A percentile compares a stretch with the other conserved stretches of the same genome.
phyloP scores from a whole-genome alignment of 495 filamentous ascomycete species.

The Chaetomium fimeti region DNA sequence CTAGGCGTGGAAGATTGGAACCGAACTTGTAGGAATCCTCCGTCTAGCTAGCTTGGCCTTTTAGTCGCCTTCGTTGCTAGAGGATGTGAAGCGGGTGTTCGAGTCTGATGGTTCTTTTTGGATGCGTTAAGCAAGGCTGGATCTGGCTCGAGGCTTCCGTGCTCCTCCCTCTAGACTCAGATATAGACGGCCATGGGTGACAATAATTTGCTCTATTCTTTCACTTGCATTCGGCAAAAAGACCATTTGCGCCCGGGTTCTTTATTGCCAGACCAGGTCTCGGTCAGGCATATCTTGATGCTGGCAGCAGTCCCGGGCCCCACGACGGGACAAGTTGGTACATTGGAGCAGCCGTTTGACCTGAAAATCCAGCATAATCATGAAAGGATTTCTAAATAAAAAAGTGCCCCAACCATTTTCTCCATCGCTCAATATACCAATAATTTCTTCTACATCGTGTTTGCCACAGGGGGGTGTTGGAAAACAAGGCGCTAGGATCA shows the following conservation, averaged over 20 bases:
- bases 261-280: no score
- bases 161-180: neutral
- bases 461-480: neutral
- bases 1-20: slow-evolving; percentile 1
- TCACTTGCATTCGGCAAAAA: no score
- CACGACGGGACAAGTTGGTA: no score
- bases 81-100: no score
- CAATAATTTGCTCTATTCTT: no score
- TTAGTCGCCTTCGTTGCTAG: no score
- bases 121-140: neutral
- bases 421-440: neutral
- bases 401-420: neutral
- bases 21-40: slow-evolving; percentile 4
- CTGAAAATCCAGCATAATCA: neutral
- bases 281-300: no score
- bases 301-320: no score
- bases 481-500: neutral
- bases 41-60: neutral
- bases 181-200: no score
- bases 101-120: no score
- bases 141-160: neutral
- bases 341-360: no score
- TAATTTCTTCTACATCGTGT: neutral
- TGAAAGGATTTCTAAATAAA: neutral
- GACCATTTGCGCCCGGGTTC: no score